Conservation (phyloP, 345 rosid genomes). For the Euphorbia pulcherrima region DNA sequence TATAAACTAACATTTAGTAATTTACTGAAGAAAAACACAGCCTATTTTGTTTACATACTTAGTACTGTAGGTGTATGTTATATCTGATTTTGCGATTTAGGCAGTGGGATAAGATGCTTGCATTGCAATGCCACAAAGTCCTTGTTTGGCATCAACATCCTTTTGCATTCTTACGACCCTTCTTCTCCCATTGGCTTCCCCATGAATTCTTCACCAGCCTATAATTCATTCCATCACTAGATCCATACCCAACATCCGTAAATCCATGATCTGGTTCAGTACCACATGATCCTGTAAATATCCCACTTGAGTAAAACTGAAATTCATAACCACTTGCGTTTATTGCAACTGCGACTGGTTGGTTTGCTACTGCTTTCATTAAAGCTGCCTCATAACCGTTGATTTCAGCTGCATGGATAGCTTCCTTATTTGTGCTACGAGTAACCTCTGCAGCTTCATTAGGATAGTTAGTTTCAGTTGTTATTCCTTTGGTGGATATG, state of each 20-base stretch:
- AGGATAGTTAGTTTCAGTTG: conserved; percentile 29
- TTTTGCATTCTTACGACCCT: conserved; percentile 37
- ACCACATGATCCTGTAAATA: conserved; percentile 30
- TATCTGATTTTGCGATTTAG: background rate
- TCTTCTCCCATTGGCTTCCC: conserved; percentile 36
- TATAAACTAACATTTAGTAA: no score
- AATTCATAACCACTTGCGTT: conserved; percentile 28
- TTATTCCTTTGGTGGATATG: conserved; percentile 15
- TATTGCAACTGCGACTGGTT: conserved; percentile 30
- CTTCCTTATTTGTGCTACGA: conserved; percentile 22
- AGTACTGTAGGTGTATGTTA: background rate
- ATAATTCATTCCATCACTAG: conserved; percentile 14
- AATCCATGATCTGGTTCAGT: conserved; percentile 34
- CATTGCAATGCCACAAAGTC: conserved; percentile 44
- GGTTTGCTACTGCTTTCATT: conserved; percentile 31
- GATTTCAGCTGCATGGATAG: conserved; percentile 11
- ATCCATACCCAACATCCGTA: conserved; percentile 25
- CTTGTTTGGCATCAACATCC: conserved; percentile 28
- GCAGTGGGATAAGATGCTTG: conserved; percentile 28
- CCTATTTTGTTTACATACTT: background rate
- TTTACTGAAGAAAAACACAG: no score
- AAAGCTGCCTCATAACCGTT: conserved; percentile 23
- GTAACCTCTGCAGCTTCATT: conserved; percentile 25
- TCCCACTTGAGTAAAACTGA: conserved; percentile 33
- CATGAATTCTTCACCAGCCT: conserved; percentile 45